Conservation (phyloP, 805 yeast genomes). For the Candida montana region DNA sequence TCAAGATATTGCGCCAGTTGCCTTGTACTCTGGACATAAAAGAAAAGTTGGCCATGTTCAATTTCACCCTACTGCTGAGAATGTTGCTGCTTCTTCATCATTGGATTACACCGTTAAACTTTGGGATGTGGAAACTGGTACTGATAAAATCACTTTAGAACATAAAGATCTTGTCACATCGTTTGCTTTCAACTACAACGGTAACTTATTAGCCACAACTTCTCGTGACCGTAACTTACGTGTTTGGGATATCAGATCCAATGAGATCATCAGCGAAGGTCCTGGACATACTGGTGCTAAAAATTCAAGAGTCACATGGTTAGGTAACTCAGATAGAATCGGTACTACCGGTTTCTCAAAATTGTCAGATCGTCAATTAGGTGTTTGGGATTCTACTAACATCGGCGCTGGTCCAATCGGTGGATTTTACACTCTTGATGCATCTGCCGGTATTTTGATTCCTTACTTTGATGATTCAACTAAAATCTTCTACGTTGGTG, state of each 20-base stretch:
- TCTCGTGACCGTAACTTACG: conserved; percentile 87
- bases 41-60: conserved; percentile 90
- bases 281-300: conserved; percentile 92
- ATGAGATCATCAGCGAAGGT: conserved; percentile 74
- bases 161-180: conserved; percentile 93
- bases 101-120: conserved; percentile 86
- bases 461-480: conserved; percentile 85
- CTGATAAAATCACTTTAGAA: conserved; percentile 63
- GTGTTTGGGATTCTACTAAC: conserved; percentile 82
- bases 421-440: conserved; percentile 80
- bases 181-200: conserved; percentile 86
- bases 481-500: conserved; percentile 80
- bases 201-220: conserved; percentile 79
- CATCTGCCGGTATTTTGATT: conserved; percentile 89
- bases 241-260: conserved; percentile 84
- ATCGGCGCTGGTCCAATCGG: conserved; percentile 80
- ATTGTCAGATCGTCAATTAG: conserved; percentile 90
- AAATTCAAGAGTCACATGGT: conserved; percentile 82
- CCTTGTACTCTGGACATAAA: conserved; percentile 75
- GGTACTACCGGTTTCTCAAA: conserved; percentile 93
- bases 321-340: conserved; percentile 79
- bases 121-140: conserved; percentile 81
- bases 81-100: conserved; percentile 85
- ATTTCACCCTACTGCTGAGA: conserved; percentile 83
- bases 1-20: conserved; percentile 66